Conservation (phyloP, 805 yeast genomes). For the Kluyveromyces siamensis region DNA sequence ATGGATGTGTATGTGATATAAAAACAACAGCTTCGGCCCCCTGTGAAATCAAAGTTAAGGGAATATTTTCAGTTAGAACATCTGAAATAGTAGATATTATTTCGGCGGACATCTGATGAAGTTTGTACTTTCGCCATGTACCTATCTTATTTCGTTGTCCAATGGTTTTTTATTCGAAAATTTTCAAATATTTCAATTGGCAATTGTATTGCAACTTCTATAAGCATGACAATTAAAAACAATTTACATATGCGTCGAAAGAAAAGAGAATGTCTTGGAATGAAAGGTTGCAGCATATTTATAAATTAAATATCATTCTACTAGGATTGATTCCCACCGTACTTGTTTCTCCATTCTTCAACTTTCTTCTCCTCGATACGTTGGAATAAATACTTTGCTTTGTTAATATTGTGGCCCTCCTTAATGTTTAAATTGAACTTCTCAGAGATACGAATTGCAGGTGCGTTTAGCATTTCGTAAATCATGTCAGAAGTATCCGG, state of each 20-base stretch:
- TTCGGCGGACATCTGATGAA: slow-evolving; percentile 43
- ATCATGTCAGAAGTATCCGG: slow-evolving; percentile 74
- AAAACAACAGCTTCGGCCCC: slow-evolving; percentile 90
- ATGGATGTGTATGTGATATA: slow-evolving; percentile 57
- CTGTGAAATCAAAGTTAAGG: slow-evolving; percentile 55
- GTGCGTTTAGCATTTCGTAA: slow-evolving; percentile 72
- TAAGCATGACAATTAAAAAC: neutral
- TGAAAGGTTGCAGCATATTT: neutral
- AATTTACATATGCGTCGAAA: neutral
- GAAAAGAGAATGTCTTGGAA: neutral
- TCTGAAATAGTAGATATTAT: slow-evolving; percentile 36
- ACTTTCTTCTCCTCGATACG: slow-evolving; percentile 87
- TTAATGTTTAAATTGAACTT: slow-evolving; percentile 57
- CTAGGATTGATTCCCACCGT: slow-evolving; percentile 64
- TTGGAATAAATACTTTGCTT: slow-evolving; percentile 84
- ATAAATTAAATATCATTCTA: neutral
- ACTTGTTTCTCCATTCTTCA: slow-evolving; percentile 76
- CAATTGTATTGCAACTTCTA: neutral
- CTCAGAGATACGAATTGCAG: slow-evolving; percentile 69
- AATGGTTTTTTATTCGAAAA: too few species aligned
- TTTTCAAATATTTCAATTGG: neutral
- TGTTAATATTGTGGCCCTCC: slow-evolving; percentile 80
- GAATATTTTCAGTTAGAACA: slow-evolving; percentile 38
- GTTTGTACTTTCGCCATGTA: neutral
- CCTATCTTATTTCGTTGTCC: neutral